Base-by-base conservation (phyloP, 1,284 basidiomycete genomes). In the Pseudozyma sp. region DNA sequence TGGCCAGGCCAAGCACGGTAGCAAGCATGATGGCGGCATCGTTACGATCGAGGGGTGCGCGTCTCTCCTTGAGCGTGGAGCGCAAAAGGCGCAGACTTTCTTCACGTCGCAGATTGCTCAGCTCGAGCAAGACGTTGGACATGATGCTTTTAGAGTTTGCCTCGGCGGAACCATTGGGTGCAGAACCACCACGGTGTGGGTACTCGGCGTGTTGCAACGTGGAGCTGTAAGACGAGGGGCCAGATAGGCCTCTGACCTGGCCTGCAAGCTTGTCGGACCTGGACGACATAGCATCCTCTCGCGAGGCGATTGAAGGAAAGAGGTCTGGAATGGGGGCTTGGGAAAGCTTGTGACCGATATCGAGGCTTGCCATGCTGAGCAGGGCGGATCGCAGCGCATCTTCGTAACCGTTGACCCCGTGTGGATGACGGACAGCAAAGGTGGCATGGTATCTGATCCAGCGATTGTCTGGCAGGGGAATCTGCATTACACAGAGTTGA, bases 11-110 rank as follows among this genome's bases (percentile, higher is more conserved):
- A 10, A 73, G 70, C 16, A 73, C 65, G 5, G 70, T 68, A 8
- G 70, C 70, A 16, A 73, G 65, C 70, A 73, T 68, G 53, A 65
- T 68, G 16, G 64, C 65, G 16, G 70, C 70, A 35, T 73, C 46
- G 50, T 56, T 42, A 5, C 65, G 60, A 33, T 64, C 56, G 19
- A 73, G 34, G 3, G 65, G 70, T 7, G 61, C 70, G 6, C 54
- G 57, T 24, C 65, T 48, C 8, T 68, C 70, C 29, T 68, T 59
- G 35, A 72, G 60, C 2, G 69, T 68, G n/a, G 64, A 61, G 19
- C 57, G 52, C 13, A 73, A 53, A 31, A 68, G 42, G 3, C 64
- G 60, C 16, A 73, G 45, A 33, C 65, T 61, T 31, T 68, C 65
- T 8, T 73, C 65, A 10, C 70, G 60, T 2, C 70, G 56, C n/a